Evolutionary conservation across 1,284 basidiomycete species (phyloP).

Genomic region (Ceratorhiza oryzae-sativae): DNA sequence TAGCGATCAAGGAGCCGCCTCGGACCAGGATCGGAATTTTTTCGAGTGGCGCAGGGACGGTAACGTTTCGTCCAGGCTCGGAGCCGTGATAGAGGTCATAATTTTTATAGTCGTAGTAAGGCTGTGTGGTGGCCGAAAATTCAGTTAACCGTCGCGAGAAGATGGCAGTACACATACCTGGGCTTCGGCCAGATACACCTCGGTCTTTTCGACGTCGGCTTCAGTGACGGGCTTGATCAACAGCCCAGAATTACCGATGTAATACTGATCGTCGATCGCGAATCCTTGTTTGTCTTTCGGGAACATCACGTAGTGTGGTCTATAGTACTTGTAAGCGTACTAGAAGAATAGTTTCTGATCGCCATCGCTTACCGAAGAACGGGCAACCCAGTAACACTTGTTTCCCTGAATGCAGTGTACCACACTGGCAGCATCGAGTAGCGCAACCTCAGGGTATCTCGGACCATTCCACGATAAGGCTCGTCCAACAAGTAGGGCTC

Average conservation of each 20-base stretch:
- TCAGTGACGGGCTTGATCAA: constrained; percentile 91
- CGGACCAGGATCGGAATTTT: constrained; percentile 87
- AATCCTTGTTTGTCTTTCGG: constrained; percentile 87
- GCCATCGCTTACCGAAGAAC: constrained; percentile 68
- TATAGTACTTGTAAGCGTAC: constrained; percentile 48
- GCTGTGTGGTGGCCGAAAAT: constrained; percentile 54
- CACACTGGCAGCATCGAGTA: constrained; percentile 92
- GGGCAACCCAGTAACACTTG: constrained; percentile 79
- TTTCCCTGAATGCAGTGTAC: constrained; percentile 96
- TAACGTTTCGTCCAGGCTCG: constrained; percentile 68
- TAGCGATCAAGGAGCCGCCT: constrained; percentile 90
- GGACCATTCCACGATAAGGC: constrained; percentile 83
- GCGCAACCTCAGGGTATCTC: constrained; percentile 81
- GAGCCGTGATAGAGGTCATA: constrained; percentile 70
- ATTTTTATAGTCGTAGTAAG: constrained; percentile 95
- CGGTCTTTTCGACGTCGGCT: constrained; percentile 72
- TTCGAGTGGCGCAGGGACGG: constrained; percentile 77
- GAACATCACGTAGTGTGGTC: constrained; percentile 94
- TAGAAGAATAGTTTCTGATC: background rate
- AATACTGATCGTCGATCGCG: constrained; percentile 93
- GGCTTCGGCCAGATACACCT: constrained; percentile 88
- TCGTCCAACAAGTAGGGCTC: constrained; percentile 95
- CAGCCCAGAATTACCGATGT: constrained; percentile 85
- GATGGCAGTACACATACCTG: constrained; percentile 62
- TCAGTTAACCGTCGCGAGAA: background rate